phyloP scores from a whole-genome alignment of 371 early-diverging fungal species.

The Lichtheimia hyalospora region DNA sequence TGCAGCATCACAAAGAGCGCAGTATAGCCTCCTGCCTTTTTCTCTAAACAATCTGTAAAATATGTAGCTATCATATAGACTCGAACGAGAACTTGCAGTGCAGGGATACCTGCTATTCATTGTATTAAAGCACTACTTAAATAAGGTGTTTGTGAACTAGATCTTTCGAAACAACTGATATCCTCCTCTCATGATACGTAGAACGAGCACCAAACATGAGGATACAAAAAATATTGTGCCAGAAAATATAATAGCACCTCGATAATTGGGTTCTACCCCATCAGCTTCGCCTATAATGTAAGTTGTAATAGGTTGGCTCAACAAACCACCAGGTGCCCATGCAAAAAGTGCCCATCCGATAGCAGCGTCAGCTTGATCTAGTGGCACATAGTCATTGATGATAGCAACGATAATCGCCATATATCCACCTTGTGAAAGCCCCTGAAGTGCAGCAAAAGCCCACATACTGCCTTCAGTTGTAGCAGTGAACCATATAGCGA shows the following conservation, averaged over 20 bases:
- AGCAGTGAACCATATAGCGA: conserved; percentile 45
- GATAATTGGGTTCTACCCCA: conserved; percentile 9
- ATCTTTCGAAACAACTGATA: conserved; percentile 10
- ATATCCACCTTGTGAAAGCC: conserved; percentile 55
- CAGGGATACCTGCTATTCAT: no score
- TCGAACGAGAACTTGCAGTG: no score
- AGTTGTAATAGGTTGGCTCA: conserved; percentile 54
- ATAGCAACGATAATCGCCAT: conserved; percentile 51
- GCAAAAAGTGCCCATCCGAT: conserved; percentile 49
- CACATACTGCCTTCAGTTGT: conserved; percentile 33
- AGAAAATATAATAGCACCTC: conserved; percentile 21
- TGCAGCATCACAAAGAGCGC: no score
- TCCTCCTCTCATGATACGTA: conserved; percentile 30
- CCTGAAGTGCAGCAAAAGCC: conserved; percentile 49
- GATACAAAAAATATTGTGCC: conserved; percentile 26
- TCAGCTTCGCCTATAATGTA: conserved; percentile 27
- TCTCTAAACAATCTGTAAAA: no score
- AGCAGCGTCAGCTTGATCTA: conserved; percentile 51
- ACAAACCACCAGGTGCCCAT: conserved; percentile 49
- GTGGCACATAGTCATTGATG: conserved; percentile 47
- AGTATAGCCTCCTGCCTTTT: no score
- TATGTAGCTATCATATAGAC: no score
- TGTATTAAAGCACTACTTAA: no score
- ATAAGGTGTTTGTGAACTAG: neutral
- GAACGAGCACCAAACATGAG: conserved; percentile 18